Base-by-base conservation (phyloP, 176 grass and related monocot species). In the Eleusine indica region DNA sequence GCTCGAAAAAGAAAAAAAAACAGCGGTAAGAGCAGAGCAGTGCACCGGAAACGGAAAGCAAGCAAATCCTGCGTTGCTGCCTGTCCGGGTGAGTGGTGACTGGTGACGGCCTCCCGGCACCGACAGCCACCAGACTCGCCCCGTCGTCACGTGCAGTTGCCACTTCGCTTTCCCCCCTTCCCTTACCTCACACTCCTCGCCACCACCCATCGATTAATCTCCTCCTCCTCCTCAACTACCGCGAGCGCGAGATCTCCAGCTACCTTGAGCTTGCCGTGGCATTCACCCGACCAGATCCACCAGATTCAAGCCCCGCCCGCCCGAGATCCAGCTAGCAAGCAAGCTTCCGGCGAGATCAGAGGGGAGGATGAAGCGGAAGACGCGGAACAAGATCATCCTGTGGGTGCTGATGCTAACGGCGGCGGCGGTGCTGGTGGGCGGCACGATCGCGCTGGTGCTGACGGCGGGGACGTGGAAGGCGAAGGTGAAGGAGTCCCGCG, bases 381-480 rank as follows among this genome's bases (percentile, higher is more conserved):
- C 75, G 68, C 66, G 85, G 87, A 86, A 78, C 78, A 58, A 74
- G 76, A 70, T 70, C 47, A 63, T 83, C 66, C 66, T 79, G 68
- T 72, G 67, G 86, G 49, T 77, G 71, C 8, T 84, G 61, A 68
- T 73, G 62, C 43, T 53, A 62, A 37, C 67, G 9, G 79, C 82
- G 54, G 68, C 71, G 70, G 81, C 52, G 29, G 67, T 94, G 0
- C 71, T 94, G 80, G 63, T 76, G 16, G 81, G 83, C 39, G 80
- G 86, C 69, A 81, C 74, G 32, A 22, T 82, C 15, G 88, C 83
- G 79, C 79, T 90, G 83, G 76, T 86, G 80, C 75, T 86, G 22
- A 86, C 84, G 70, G 89, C 89, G 80, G 87, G 40, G 35, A 88
- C 85, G 11, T 82, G 79, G 87, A 83, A 84, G 91, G 86, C 72